Evolutionary conservation across 2,329 filamentous ascomycete genomes (phyloP), one percentile per base, ranked within the genome.

Genomic region (Ceratocystis alfenasii): DNA sequence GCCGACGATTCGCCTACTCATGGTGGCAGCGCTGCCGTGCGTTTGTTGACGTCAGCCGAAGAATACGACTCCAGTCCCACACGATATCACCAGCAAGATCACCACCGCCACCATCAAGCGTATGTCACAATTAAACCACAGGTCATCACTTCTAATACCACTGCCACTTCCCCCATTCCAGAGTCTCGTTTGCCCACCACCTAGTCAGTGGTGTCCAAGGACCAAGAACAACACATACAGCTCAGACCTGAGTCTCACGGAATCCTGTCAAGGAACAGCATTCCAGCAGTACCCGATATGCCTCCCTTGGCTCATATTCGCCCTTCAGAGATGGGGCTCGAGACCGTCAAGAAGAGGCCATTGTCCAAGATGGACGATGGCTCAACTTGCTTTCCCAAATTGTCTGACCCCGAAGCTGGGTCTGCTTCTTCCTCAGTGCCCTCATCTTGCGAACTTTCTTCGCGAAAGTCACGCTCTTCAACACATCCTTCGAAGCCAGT

Each of bases 31-130:
- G 79, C 83, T 44, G 81, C 79, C 68, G 79, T 87, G 65, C 79
- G 84, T 71, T 76, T 87, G 70, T 76, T 87, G 75, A 86, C 83
- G 64, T 85, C 83, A 5, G 78, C 84, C 73, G 84, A 86, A 71
- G 83, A 85, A 10, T 68, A 63, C 57, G 66, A 68, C 44, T 50
- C 66, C 17, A 65, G 60, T 41, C 60, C 75, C 79, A 41, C 68
- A 75, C 55, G 76, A 75, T 75, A 78, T 22, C 57, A 69, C 66
- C 48, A 53, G 36, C 36, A 41, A 15, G 36, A 41, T 5, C 48
- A 53, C 48, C 48, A 22, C 48, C 48, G 22, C n/a, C 55, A 36
- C 55, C 28, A 59, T 8, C 75, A 77, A 72, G 77, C 80, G 83
- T 86, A 86, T 77, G 83, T 67, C 20, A 10, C 15, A n/a, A 60